phyloP scores from a whole-genome alignment of 1,284 basidiomycete genomes.

The Fomitopsis betulina region DNA sequence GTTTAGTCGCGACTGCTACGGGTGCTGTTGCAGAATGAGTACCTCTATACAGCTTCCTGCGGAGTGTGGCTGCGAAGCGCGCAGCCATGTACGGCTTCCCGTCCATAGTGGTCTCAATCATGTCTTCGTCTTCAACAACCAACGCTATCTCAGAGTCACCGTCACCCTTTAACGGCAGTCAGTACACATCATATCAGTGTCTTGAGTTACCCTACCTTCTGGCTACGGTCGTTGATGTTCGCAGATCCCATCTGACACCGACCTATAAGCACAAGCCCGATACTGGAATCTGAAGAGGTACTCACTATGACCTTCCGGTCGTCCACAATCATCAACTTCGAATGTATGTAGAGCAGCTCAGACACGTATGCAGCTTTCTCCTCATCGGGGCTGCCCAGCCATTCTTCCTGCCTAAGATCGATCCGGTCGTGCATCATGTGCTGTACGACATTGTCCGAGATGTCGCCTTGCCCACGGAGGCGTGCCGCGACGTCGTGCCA shows the following conservation, averaged over 20 bases:
- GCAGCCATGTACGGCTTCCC: conserved; percentile 65
- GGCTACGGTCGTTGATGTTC: conserved; percentile 85
- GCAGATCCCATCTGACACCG: conserved; percentile 73
- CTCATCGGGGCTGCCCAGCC: conserved; percentile 80
- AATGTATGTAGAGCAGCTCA: conserved; percentile 79
- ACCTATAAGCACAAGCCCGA: conserved; percentile 1
- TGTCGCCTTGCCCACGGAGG: conserved; percentile 51
- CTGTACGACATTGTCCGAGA: conserved; percentile 75
- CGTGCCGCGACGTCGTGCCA: conserved; percentile 64
- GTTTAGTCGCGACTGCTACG: neutral
- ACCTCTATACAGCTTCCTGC: conserved; percentile 73
- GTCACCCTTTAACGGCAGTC: conserved; percentile 54
- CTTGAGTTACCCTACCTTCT: conserved; percentile 42
- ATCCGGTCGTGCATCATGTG: conserved; percentile 67
- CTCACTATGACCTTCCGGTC: conserved; percentile 82
- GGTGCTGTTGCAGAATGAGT: no score
- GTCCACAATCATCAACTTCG: conserved; percentile 91
- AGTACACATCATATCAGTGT: neutral
- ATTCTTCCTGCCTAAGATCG: conserved; percentile 64
- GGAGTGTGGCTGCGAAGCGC: conserved; percentile 74
- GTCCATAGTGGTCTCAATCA: conserved; percentile 76
- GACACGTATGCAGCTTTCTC: conserved; percentile 78
- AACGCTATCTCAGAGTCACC: conserved; percentile 93
- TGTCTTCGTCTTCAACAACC: conserved; percentile 84
- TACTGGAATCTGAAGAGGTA: conserved; percentile 9